A percentile compares a stretch with the other conserved stretches of the same genome.
These are phyloP conservation scores for Eurotiales sp. DNA, from an alignment of 2,329 filamentous ascomycete genomes.

Conservation along the genomic window DNA sequence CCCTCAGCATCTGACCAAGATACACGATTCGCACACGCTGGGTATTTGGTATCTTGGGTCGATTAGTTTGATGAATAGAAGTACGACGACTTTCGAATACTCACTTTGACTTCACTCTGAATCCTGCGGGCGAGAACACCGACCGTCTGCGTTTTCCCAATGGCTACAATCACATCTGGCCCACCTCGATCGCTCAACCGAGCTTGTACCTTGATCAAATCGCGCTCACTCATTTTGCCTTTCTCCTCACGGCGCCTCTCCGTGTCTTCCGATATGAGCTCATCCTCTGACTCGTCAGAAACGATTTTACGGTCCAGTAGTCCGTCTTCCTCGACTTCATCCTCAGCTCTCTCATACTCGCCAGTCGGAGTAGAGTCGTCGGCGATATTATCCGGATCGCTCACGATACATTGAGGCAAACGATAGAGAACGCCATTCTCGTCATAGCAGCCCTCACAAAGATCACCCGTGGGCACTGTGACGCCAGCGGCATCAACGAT, in stretches of 20 bases:
- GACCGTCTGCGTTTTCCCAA: slow-evolving; percentile 62
- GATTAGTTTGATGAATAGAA: slow-evolving; percentile 12
- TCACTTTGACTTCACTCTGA: slow-evolving; percentile 60
- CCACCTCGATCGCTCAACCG: slow-evolving; percentile 63
- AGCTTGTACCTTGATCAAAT: slow-evolving; percentile 57
- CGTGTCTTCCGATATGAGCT: slow-evolving; percentile 32
- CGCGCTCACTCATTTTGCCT: slow-evolving; percentile 56
- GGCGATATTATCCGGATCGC: slow-evolving; percentile 60
- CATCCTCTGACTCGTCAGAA: slow-evolving; percentile 39
- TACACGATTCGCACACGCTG: slow-evolving; percentile 70
- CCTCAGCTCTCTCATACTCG: slow-evolving; percentile 20
- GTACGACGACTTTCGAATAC: slow-evolving; percentile 25
- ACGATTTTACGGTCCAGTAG: slow-evolving; percentile 31
- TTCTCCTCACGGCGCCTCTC: slow-evolving; percentile 53
- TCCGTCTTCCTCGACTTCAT: slow-evolving; percentile 27
- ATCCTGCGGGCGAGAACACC: slow-evolving; percentile 61
- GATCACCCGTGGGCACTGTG: slow-evolving; percentile 68
- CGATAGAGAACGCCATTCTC: slow-evolving; percentile 66
- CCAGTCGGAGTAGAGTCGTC: slow-evolving; percentile 21
- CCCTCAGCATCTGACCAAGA: slow-evolving; percentile 74
- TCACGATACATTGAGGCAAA: slow-evolving; percentile 64
- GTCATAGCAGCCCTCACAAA: slow-evolving; percentile 71
- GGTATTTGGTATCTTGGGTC: slow-evolving; percentile 51
- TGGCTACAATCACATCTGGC: slow-evolving; percentile 58
- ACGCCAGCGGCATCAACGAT: slow-evolving; percentile 76